Base-by-base conservation (phyloP, 1,284 basidiomycete species). In the Baeospora myosura region DNA sequence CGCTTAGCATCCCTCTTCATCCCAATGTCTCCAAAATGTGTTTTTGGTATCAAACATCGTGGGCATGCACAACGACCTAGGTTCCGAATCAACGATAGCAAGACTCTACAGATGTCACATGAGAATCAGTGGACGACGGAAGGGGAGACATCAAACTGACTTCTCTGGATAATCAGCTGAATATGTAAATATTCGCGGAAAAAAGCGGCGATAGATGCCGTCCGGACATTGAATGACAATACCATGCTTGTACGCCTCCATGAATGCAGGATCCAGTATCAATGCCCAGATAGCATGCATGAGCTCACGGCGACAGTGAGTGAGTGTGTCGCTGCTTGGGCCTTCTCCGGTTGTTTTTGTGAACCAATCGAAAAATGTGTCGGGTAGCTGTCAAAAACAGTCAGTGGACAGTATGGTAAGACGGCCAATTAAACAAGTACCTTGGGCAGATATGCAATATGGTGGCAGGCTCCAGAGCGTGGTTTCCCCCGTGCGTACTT, bases 81-180 rank as follows among this genome's bases (percentile, higher is more conserved):
- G 26, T n/a, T 0, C 54, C 50, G 53, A 14, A 58, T 54, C 10
- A 50, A 53, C 4, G 49, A 47, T 0, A 60, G 43, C 6, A 64
- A 32, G 14, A 57, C 53, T 36, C 60, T 63, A 22, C 11, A 24
- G 35, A 8, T 17, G 17, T 10, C 8, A 10, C 10, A 34, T 10
- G 8, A 21, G 6, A 17, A 37, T 37, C 32, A 14, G 12, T 12
- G 4, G 18, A 34, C 14, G 32, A 34, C n/a, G n/a, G n/a, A n/a
- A n/a, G n/a, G n/a, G n/a, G n/a, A n/a, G n/a, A n/a, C n/a, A n/a
- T n/a, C n/a, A 34, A n/a, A 12, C 51, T 37, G 38, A 63, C 63
- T 63, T 63, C 31, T 66, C 62, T 1, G 58, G 60, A 38, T 65
- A 65, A 43, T 65, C 60, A 0, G 62, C 57, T 1, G 58, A 52